These are phyloP conservation scores for Myxozyma neotropica DNA, from an alignment of 805 yeast species.

Conservation along the genomic window DNA sequence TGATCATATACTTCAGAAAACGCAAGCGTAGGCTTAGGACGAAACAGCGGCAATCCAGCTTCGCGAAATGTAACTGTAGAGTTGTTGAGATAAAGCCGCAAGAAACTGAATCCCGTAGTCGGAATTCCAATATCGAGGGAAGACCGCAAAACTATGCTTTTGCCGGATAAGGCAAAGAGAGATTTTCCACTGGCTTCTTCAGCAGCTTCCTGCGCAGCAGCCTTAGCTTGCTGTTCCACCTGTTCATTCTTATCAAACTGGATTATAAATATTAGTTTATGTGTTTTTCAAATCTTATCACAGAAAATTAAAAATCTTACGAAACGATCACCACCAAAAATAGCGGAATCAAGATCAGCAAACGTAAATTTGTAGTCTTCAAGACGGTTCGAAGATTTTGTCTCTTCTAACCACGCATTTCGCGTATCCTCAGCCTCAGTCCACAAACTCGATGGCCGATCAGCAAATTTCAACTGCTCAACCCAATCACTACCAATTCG, in stretches of 20 bases:
- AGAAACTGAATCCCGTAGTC: conserved; percentile 12
- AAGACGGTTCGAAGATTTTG: neutral
- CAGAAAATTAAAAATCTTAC: conserved; percentile 1
- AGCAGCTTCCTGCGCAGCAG: neutral
- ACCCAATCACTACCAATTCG: conserved; percentile 23
- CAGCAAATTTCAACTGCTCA: conserved; percentile 20
- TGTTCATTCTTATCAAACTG: conserved; percentile 3
- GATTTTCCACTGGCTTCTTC: neutral
- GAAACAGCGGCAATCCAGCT: conserved; percentile 18
- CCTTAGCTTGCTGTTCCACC: conserved; percentile 1
- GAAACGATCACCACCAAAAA: conserved; percentile 47
- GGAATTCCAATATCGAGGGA: neutral
- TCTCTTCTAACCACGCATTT: neutral
- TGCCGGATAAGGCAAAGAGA: conserved; percentile 2
- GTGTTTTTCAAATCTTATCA: too few relatives aligned
- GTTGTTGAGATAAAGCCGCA: conserved; percentile 7
- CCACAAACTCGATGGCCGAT: conserved; percentile 21
- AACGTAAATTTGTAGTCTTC: conserved; percentile 37
- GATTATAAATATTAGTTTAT: neutral
- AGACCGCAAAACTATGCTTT: neutral
- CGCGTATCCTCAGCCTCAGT: conserved; percentile 9
- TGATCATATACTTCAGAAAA: conserved; percentile 6
- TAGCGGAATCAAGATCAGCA: conserved; percentile 50
- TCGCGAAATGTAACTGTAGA: conserved; percentile 8
- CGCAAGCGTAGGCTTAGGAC: conserved; percentile 1